Percentiles rank a stretch among this genome's conserved stretches.
Conservation (phyloP, 2,329 filamentous ascomycete genomes). For the Bipolaris sorokiniana region DNA sequence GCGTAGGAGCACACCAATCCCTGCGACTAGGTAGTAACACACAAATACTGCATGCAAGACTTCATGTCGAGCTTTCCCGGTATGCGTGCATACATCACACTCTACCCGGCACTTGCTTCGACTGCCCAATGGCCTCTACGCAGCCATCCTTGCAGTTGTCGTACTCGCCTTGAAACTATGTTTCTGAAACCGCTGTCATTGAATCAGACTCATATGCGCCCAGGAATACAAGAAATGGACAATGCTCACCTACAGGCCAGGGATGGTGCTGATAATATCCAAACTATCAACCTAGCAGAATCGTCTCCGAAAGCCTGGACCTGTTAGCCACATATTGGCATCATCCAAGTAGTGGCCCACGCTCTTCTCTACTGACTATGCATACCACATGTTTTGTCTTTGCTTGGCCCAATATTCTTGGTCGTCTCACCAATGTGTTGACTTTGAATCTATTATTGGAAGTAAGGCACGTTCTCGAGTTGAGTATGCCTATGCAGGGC, state of each 20-base stretch:
- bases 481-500: neutral
- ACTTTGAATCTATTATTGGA: neutral
- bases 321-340: neutral
- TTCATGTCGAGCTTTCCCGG: neutral
- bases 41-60: neutral
- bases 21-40: too few species aligned
- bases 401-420: neutral
- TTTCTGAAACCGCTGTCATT: neutral
- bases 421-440: neutral
- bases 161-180: neutral
- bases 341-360: neutral
- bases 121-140: neutral
- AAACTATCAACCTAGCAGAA: neutral
- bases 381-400: neutral
- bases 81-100: neutral
- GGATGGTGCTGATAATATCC: neutral
- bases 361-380: too few species aligned
- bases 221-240: neutral
- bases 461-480: too few species aligned
- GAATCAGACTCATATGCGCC: neutral
- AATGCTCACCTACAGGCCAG: neutral
- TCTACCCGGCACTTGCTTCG: neutral
- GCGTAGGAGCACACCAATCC: neutral
- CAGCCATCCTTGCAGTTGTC: neutral
- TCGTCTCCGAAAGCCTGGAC: neutral